Base-by-base conservation (phyloP, 805 yeast genomes). In the Myxozyma vanderwaltii region DNA sequence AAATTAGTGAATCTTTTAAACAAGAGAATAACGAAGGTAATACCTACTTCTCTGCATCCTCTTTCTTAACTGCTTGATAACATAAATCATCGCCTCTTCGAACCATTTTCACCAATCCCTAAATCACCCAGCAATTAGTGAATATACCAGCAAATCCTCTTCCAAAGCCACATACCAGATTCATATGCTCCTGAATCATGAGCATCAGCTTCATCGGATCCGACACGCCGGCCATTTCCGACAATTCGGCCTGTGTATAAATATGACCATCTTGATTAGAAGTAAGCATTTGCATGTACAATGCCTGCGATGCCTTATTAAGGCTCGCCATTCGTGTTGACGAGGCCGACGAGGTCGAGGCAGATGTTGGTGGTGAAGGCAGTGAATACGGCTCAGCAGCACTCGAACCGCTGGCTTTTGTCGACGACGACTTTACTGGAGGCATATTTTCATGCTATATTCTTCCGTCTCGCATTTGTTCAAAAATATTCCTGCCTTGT, bases 11-110 rank as follows among this genome's bases (percentile, higher is more conserved):
- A 19, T 8, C 29, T 6, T 29, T 15, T 27, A 4, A 23, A 31
- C 3, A 2, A 2, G 19, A 23, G 19, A 29, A 23, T 17, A 17
- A 24, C 23, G 5, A 39, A 27, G 29, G 15, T 13, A n/a, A 38
- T 19, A 15, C 60, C 17, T 51, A 59, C 63, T 62, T 62, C 29
- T 64, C 81, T 8, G 97, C 97, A 63, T 91, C 97, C 12, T 81
- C 76, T 41, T 79, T 74, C 5, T 85, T 79, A 1, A 89, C 86
- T 1, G 91, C 90, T 70, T 87, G 88, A 74, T 91, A 94, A 69
- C 81, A 80, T 61, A 86, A 78, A 61, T 64, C 64, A 59, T 81
- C 86, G 57, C 86, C 86, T 63, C 79, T 83, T 67, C 85, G 87
- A 26, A 86, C 79, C 59, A 89, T 75, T 71, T 88, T 88, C 53